phyloP scores from a whole-genome alignment of 1,139 yeast genomes.

The Tardiomyces depauwii region DNA sequence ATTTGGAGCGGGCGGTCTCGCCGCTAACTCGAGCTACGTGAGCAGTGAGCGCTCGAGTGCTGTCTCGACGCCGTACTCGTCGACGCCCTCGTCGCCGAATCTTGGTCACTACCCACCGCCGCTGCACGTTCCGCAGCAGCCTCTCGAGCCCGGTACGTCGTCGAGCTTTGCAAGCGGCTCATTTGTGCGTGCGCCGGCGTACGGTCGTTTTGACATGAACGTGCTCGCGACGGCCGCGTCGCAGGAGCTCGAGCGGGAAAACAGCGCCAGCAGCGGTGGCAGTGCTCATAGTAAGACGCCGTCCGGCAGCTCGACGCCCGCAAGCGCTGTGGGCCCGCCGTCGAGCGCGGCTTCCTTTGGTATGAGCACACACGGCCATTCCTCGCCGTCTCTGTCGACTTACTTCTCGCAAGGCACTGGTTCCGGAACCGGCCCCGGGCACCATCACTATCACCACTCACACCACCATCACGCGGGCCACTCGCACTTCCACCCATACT shows the following conservation, averaged over 20 bases:
- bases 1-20: no score
- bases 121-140: conserved; percentile 3
- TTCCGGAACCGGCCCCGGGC: conserved; percentile 18
- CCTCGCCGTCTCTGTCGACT: conserved; percentile 2
- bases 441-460: conserved; percentile 13
- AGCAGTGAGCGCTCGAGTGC: conserved; percentile 1
- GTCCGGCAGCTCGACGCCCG: background rate
- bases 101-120: conserved; percentile 5
- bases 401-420: conserved; percentile 5
- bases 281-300: conserved; percentile 1
- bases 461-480: conserved; percentile 16
- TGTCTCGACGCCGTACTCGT: conserved; percentile 9
- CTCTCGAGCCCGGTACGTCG: conserved; percentile 2
- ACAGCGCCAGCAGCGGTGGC: conserved; percentile 1
- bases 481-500: conserved; percentile 38
- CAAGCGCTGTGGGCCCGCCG: background rate
- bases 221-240: conserved; percentile 75
- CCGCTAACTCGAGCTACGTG: background rate
- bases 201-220: conserved; percentile 46
- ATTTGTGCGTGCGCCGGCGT: conserved; percentile 16
- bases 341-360: background rate
- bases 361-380: background rate
- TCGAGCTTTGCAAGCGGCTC: conserved; percentile 5
- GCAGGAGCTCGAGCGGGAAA: conserved; percentile 52
- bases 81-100: conserved; percentile 15